Percentiles rank a stretch among this genome's conserved stretches.
Evolutionary conservation across 352 stramenopile genomes (phyloP).

Genomic region (Phytophthora citricola): DNA sequence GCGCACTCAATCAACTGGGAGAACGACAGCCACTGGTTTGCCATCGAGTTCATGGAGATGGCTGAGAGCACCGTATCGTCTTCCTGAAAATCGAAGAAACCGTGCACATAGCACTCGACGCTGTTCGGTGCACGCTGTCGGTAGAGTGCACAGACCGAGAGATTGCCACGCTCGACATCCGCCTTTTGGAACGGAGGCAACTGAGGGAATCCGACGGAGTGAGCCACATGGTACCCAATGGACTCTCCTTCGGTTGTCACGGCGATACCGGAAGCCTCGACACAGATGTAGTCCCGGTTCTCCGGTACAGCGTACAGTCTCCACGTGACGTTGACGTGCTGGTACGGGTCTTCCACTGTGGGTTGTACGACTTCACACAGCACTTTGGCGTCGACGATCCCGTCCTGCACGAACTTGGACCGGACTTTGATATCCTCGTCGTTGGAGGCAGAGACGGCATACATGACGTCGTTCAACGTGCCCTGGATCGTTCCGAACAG

Average conservation of each 20-base stretch:
- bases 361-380: constrained; percentile 22
- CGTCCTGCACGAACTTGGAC: constrained; percentile 49
- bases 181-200: constrained; percentile 32
- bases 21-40: constrained; percentile 40
- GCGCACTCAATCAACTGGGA: constrained; percentile 32
- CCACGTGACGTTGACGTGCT: constrained; percentile 53
- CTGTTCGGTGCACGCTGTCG: constrained; percentile 26
- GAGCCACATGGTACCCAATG: constrained; percentile 55
- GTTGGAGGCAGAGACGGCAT: constrained; percentile 36
- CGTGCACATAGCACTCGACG: constrained; percentile 36
- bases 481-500: constrained; percentile 34
- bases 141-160: constrained; percentile 41
- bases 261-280: constrained; percentile 44
- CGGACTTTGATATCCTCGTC: constrained; percentile 43
- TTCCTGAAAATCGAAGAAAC: constrained; percentile 41
- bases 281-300: constrained; percentile 49
- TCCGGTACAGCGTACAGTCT: constrained; percentile 26
- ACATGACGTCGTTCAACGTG: constrained; percentile 54
- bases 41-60: constrained; percentile 37
- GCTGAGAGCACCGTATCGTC: constrained; percentile 33
- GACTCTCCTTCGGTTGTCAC: constrained; percentile 26
- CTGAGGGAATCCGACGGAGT: constrained; percentile 56
- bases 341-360: constrained; percentile 37
- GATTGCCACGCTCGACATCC: constrained; percentile 37
- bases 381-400: constrained; percentile 35